Evolutionary conservation across 257 asterid species (phyloP), one percentile per base, ranked within the genome.

Genomic region (Orobanche coerulescens): DNA sequence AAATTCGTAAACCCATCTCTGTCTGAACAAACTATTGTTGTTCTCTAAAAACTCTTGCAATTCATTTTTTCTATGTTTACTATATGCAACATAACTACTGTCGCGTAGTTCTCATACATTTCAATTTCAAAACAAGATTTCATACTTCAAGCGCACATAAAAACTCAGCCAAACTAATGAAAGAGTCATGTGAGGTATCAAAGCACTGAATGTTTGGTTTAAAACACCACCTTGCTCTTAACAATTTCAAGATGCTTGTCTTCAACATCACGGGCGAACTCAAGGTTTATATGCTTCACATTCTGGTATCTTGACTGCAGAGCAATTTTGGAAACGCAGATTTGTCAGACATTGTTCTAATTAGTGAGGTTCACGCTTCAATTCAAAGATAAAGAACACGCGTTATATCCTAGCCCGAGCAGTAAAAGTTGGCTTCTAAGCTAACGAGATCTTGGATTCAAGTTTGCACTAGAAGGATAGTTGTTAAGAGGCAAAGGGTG

Each of bases 251-350:
- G 84, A 77, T 88, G 90, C 69, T 52, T 72, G 75, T 88, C 98
- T 71, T 88, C 96, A 63, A 88, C 71, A 71, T 84, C 93, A 34
- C 79, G 94, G 34, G 90, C 84, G 59, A 92, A 92, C 80, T 92
- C 98, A 42, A 92, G 96, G 83, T 72, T 87, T 72, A 92, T 77
- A 61, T 79, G 87, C 86, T 84, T 89, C 83, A 92, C 90, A 80
- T 78, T 84, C 52, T 39, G 81, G 76, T 88, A 92, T 57, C 98
- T 83, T 2, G 84, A 72, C 98, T 92, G 87, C 81, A 75, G 67
- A 70, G 64, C 53, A 61, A 67, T n/a, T 23, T 4, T 8, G 3
- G 7, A 20, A 47, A 19, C 23, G 7, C 20, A 20, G 11, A 40
- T 16, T 15, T 47, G 48, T 64, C 11, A 76, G 61, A 69, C 36